phyloP scores from a whole-genome alignment of 2,329 filamentous ascomycete species.

The Plenodomus lindquistii region DNA sequence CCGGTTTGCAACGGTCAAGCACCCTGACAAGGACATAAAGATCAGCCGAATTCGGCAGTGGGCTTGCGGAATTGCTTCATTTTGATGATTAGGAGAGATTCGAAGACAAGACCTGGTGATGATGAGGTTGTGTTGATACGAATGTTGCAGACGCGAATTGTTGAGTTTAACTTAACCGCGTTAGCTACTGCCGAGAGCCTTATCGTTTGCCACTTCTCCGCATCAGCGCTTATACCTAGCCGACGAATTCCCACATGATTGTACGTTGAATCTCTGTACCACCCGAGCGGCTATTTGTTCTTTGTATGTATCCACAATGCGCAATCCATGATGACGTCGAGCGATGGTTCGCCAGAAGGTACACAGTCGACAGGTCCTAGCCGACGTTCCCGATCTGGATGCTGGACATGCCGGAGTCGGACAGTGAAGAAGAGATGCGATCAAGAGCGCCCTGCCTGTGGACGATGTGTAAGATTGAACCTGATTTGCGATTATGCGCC shows the following conservation, averaged over 20 bases:
- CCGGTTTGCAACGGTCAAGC: too few relatives aligned
- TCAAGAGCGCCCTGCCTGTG: constrained; percentile 13
- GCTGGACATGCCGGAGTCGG: constrained; percentile 17
- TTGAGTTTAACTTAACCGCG: too few relatives aligned
- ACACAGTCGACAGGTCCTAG: too few relatives aligned
- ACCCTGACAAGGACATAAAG: too few relatives aligned
- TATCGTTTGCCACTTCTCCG: neutral
- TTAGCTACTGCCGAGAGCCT: neutral
- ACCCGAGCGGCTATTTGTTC: neutral
- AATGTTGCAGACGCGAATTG: too few relatives aligned
- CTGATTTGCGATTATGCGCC: constrained; percentile 14
- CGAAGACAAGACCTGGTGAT: too few relatives aligned
- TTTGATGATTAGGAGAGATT: too few relatives aligned
- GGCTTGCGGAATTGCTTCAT: too few relatives aligned
- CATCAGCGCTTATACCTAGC: neutral
- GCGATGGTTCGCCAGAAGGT: neutral
- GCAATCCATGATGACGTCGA: neutral
- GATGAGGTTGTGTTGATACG: too few relatives aligned
- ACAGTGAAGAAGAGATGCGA: constrained; percentile 21
- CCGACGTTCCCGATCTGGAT: constrained; percentile 7
- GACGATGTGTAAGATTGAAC: constrained; percentile 10
- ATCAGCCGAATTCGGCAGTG: too few relatives aligned
- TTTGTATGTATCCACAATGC: neutral
- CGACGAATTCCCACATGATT: neutral
- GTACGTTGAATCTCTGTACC: neutral